Percentiles rank a stretch among this genome's conserved stretches.
phyloP scores from a whole-genome alignment of 805 yeast genomes.

The Wickerhamomyces queroliae region DNA sequence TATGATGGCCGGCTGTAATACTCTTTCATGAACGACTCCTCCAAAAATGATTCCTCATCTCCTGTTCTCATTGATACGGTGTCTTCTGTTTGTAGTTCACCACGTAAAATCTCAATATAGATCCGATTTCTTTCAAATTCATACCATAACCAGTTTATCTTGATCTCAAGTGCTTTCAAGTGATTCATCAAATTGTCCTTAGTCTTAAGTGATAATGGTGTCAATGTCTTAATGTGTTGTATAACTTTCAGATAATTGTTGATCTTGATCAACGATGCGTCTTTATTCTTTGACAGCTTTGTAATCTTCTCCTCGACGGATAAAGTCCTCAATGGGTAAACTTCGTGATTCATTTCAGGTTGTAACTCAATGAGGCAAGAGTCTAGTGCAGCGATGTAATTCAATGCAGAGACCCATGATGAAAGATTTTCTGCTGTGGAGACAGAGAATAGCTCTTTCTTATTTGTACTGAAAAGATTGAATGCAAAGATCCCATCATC shows the following conservation, averaged over 20 bases:
- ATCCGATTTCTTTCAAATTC: slow-evolving; percentile 41
- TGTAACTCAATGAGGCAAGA: slow-evolving; percentile 25
- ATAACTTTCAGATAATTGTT: slow-evolving; percentile 29
- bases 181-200: slow-evolving; percentile 40
- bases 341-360: slow-evolving; percentile 14
- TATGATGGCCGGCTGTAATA: too few species aligned
- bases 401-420: slow-evolving; percentile 57
- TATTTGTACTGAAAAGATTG: slow-evolving; percentile 34
- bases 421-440: slow-evolving; percentile 37
- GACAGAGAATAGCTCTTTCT: slow-evolving; percentile 37
- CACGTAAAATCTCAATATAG: slow-evolving; percentile 30
- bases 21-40: slow-evolving; percentile 20
- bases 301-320: slow-evolving; percentile 27
- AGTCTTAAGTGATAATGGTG: slow-evolving; percentile 52
- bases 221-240: slow-evolving; percentile 35
- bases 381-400: slow-evolving; percentile 43
- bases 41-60: slow-evolving; percentile 16
- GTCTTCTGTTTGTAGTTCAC: slow-evolving; percentile 6
- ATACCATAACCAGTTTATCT: slow-evolving; percentile 52
- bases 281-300: slow-evolving; percentile 29
- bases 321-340: slow-evolving; percentile 19
- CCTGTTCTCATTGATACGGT: slow-evolving; percentile 2
- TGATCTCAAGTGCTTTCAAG: slow-evolving; percentile 41
- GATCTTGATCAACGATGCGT: slow-evolving; percentile 30
- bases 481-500: slow-evolving; percentile 21